Conservation (phyloP, 129 eudicot species). For the Chrysanthemum lavandulifolium region DNA sequence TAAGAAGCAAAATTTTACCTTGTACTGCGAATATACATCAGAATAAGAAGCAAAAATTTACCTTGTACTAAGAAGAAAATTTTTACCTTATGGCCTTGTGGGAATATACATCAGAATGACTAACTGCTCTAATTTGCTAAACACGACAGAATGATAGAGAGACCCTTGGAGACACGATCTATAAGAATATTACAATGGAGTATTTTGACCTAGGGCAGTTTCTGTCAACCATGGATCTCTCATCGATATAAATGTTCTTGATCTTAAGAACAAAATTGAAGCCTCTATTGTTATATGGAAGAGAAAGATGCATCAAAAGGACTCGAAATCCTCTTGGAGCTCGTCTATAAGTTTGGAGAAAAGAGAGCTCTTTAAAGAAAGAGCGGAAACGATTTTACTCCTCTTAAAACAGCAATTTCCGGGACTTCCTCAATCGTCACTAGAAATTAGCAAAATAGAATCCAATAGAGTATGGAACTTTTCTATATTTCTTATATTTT, state of each 20-base stretch:
- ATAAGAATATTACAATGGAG: constrained; percentile 72
- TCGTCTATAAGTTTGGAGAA: constrained; percentile 66
- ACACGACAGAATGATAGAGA: constrained; percentile 69
- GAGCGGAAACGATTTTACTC: constrained; percentile 80
- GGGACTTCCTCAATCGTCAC: constrained; percentile 76
- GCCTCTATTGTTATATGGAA: constrained; percentile 90
- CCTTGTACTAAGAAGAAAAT: too few species aligned
- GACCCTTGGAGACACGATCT: constrained; percentile 70
- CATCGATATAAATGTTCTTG: constrained; percentile 70
- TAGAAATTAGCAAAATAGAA: constrained; percentile 76
- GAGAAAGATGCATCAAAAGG: constrained; percentile 72
- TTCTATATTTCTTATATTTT: not conserved
- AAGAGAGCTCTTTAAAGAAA: constrained; percentile 81
- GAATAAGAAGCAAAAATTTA: too few species aligned
- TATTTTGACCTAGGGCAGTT: constrained; percentile 69
- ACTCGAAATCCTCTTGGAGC: constrained; percentile 70
- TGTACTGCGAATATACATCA: too few species aligned
- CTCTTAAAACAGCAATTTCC: constrained; percentile 73
- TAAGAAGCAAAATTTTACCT: too few species aligned
- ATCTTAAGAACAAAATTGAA: constrained; percentile 83
- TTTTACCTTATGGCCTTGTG: not conserved
- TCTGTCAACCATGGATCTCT: constrained; percentile 70
- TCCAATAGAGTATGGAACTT: constrained; percentile 28
- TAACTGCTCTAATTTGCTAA: constrained; percentile 5
- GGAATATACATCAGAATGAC: not conserved